Percentiles rank a stretch among this genome's conserved stretches.
Conservation (phyloP, 73 alveolate species). For the Blepharisma japonicum region DNA sequence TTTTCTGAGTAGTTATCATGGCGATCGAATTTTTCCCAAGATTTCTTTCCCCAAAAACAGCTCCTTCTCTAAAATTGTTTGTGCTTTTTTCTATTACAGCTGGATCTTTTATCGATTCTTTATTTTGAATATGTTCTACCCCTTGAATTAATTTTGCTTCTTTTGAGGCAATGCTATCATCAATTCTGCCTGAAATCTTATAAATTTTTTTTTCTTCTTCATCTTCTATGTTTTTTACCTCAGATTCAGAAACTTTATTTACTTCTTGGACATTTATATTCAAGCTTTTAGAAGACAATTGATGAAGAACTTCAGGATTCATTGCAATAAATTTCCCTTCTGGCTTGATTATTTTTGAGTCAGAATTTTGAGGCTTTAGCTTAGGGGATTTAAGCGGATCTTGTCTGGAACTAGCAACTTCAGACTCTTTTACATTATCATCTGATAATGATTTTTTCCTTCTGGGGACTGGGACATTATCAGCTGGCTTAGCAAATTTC, state of each 20-base stretch:
- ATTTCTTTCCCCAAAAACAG: neutral
- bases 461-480: too few relatives aligned
- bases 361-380: too few relatives aligned
- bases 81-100: neutral
- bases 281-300: too few relatives aligned
- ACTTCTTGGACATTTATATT: too few relatives aligned
- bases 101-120: neutral
- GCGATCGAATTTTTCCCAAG: neutral
- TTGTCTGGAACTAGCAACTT: too few relatives aligned
- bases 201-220: neutral
- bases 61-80: neutral
- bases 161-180: neutral
- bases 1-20: neutral
- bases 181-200: neutral
- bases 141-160: neutral
- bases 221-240: neutral
- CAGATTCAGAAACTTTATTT: neutral
- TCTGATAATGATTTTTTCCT: too few relatives aligned
- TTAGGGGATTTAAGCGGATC: too few relatives aligned
- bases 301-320: too few relatives aligned
- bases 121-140: constrained; percentile 5
- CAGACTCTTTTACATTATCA: too few relatives aligned
- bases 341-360: too few relatives aligned
- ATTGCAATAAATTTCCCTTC: too few relatives aligned
- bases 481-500: too few relatives aligned